phyloP scores from a whole-genome alignment of 2,329 filamentous ascomycete genomes.

The Aulographum hederae region DNA sequence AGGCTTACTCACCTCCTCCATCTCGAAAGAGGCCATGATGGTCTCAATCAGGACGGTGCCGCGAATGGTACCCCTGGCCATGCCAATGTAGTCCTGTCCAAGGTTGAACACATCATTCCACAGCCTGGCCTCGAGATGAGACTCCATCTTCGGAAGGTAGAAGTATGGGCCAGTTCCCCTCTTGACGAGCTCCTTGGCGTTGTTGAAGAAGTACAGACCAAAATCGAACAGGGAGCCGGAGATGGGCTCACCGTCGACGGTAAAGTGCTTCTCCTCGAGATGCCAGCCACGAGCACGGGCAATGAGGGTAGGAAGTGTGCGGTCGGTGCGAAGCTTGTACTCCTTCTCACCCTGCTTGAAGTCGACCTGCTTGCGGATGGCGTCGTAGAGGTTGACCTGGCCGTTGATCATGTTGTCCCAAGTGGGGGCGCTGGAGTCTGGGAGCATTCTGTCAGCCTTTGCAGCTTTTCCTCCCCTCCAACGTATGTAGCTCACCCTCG shows the following conservation, averaged over 20 bases:
- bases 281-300: constrained; percentile 94
- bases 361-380: constrained; percentile 81
- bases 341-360: constrained; percentile 92
- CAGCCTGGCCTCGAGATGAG: constrained; percentile 84
- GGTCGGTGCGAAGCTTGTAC: constrained; percentile 92
- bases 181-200: constrained; percentile 72
- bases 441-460: constrained; percentile 2
- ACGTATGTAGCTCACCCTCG: constrained; percentile 47
- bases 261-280: constrained; percentile 95
- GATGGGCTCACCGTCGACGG: constrained; percentile 85
- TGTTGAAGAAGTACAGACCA: constrained; percentile 98
- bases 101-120: constrained; percentile 99
- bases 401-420: constrained; percentile 99
- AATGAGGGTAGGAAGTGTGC: constrained; percentile 73
- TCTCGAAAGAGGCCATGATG: constrained; percentile 93
- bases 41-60: constrained; percentile 95
- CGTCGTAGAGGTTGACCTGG: constrained; percentile 94
- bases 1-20: constrained; percentile 53
- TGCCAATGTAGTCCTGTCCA: constrained; percentile 78
- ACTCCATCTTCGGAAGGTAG: constrained; percentile 97
- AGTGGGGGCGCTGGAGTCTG: constrained; percentile 86
- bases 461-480: not conserved
- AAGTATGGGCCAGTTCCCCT: constrained; percentile 86
- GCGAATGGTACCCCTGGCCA: constrained; percentile 80
- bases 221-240: constrained; percentile 91